Conservation (phyloP, 1,284 basidiomycete species). For the Cryptococcus hybrid region DNA sequence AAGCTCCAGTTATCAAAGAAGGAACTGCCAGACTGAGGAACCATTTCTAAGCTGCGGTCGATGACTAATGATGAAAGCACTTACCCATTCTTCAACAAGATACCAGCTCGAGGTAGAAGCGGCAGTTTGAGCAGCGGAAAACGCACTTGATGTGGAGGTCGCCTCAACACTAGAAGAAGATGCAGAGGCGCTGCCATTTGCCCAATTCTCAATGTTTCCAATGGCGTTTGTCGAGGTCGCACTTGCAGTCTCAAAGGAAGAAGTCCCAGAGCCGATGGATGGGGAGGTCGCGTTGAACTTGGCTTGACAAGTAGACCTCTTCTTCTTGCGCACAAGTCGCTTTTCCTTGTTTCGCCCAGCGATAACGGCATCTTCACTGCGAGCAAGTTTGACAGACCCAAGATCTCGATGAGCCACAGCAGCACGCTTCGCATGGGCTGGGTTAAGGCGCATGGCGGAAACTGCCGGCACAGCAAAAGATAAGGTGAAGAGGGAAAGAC, state of each 20-base stretch:
- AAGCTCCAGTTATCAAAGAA: constrained; percentile 84
- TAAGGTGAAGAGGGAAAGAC: constrained; percentile 17
- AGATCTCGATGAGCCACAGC: background rate
- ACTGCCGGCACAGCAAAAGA: constrained; percentile 9
- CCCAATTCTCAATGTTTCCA: too few species aligned
- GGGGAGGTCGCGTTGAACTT: constrained; percentile 2
- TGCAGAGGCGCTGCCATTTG: too few species aligned
- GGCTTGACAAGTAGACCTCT: constrained; percentile 20
- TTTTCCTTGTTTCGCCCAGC: constrained; percentile 20
- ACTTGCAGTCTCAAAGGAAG: too few species aligned
- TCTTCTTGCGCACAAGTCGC: constrained; percentile 22
- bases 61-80: constrained; percentile 3
- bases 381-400: constrained; percentile 4
- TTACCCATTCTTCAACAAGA: constrained; percentile 29
- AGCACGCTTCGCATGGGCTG: constrained; percentile 6
- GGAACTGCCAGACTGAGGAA: constrained; percentile 30
- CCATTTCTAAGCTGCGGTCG: background rate
- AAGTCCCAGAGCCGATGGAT: background rate
- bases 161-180: too few species aligned
- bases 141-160: constrained; percentile 9
- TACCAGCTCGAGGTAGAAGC: constrained; percentile 26
- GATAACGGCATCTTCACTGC: constrained; percentile 4
- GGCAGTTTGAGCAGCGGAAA: constrained; percentile 4
- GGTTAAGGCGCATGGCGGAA: constrained; percentile 8
- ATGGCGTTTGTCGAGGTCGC: too few species aligned